A percentile compares a stretch with the other conserved stretches of the same genome.
phyloP scores from a whole-genome alignment of 2,329 filamentous ascomycete species.

The Microdochium nivale region DNA sequence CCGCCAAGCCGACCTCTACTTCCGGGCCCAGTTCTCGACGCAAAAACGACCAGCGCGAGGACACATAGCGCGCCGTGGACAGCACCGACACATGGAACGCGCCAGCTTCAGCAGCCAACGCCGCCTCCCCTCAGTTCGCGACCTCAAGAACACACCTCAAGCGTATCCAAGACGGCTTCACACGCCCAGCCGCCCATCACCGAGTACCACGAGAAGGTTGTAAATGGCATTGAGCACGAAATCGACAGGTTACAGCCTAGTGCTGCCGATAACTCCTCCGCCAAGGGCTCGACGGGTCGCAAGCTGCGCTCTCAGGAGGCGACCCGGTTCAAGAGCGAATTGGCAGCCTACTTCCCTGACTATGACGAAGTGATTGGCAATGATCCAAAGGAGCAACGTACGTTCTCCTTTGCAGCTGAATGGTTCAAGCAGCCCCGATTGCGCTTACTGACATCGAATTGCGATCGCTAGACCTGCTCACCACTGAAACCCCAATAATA shows the following conservation, averaged over 20 bases:
- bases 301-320: slow-evolving; percentile 83
- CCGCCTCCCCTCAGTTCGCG: slow-evolving; percentile 12
- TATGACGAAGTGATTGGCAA: slow-evolving; percentile 93
- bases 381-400: slow-evolving; percentile 70
- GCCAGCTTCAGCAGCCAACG: not conserved
- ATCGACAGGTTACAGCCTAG: slow-evolving; percentile 45
- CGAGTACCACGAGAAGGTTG: slow-evolving; percentile 48
- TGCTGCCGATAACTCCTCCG: slow-evolving; percentile 26
- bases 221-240: slow-evolving; percentile 55
- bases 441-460: slow-evolving; percentile 4
- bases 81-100: slow-evolving; percentile 12
- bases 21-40: slow-evolving; percentile 6
- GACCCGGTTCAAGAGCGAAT: slow-evolving; percentile 80
- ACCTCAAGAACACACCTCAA: slow-evolving; percentile 8
- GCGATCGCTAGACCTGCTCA: slow-evolving; percentile 49
- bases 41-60: slow-evolving; percentile 2
- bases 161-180: slow-evolving; percentile 14
- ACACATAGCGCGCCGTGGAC: slow-evolving; percentile 5
- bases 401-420: slow-evolving; percentile 20
- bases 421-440: not conserved
- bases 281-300: slow-evolving; percentile 54
- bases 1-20: slow-evolving; percentile 10
- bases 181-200: slow-evolving; percentile 22
- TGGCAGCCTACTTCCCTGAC: slow-evolving; percentile 83
- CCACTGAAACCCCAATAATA: slow-evolving; percentile 63